Evolutionary conservation across 2,329 filamentous ascomycete species (phyloP), one percentile per base, ranked within the genome.

Genomic region (Pyrenochaeta sp.): DNA sequence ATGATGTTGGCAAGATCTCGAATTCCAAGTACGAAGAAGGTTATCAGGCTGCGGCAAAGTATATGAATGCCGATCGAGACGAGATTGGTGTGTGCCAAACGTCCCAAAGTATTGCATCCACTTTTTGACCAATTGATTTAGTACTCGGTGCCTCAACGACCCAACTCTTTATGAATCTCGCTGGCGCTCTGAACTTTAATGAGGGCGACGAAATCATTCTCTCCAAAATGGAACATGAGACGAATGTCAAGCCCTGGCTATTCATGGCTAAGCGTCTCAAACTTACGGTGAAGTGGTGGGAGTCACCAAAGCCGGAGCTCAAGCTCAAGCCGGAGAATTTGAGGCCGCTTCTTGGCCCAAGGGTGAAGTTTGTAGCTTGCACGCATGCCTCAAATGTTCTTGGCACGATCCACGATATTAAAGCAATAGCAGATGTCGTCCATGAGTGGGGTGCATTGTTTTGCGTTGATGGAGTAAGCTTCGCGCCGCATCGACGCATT

Each of bases 361-460:
- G 84, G 66, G 92, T 90, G 1, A 84, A 85, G 30, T 80, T 94
- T 1, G 87, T 94, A 0, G 81, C 87, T 2, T 90, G 86, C 72
- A 92, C 90, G 0, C 90, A 93, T 69, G 85, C 85, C 0, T 89
- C 85, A 52, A 92, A 92, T 66, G 85, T 92, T 44, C 81, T 92
- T 1, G 90, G 90, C 7, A 88, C 84, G 0, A 89, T 92, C 58
- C 86, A 87, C 60, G 83, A 88, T 61, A 78, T 90, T 50, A 79
- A 78, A 30, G 75, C 79, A 4, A 84, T 90, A 54, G 79, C 84
- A 2, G 71, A 81, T 0, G 74, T 76, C 0, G 86, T 87, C 1
- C 68, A 79, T 20, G 70, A 59, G 36, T 83, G 83, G 0, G 77
- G 81, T 0, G 85, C 88, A 1, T 72, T 92, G 1, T 77, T 93